Evolutionary conservation across 306 rosid genomes (phyloP).

Genomic region (Vachellia pachyceras): DNA sequence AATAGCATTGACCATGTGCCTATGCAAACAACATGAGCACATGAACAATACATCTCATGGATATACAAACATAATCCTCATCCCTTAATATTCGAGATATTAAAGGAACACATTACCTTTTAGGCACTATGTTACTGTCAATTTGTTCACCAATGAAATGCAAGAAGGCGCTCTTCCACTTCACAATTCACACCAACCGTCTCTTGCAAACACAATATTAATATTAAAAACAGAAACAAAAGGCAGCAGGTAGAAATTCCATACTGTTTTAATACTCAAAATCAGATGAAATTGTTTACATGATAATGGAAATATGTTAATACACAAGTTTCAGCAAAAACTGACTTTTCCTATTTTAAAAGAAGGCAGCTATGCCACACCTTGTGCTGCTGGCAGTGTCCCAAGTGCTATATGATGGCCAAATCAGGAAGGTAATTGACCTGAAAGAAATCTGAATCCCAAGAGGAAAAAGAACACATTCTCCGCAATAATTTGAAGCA

Average conservation of each 20-base stretch:
- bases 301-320: slow-evolving; percentile 75
- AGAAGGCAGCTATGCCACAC: slow-evolving; percentile 68
- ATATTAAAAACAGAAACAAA: slow-evolving; percentile 68
- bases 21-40: slow-evolving; percentile 18
- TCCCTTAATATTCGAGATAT: slow-evolving; percentile 65
- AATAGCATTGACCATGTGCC: slow-evolving; percentile 16
- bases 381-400: slow-evolving; percentile 59
- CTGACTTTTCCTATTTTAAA: slow-evolving; percentile 55
- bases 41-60: slow-evolving; percentile 37
- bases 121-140: slow-evolving; percentile 64
- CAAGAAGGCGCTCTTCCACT: slow-evolving; percentile 82
- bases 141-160: slow-evolving; percentile 75
- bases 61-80: slow-evolving; percentile 45
- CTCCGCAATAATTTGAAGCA: too few relatives aligned
- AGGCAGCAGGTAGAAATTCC: slow-evolving; percentile 52
- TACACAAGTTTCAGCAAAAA: slow-evolving; percentile 83
- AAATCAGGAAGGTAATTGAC: slow-evolving; percentile 68
- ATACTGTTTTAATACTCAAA: slow-evolving; percentile 54
- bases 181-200: slow-evolving; percentile 89
- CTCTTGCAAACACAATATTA: slow-evolving; percentile 98
- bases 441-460: slow-evolving; percentile 73
- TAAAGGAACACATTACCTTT: slow-evolving; percentile 76
- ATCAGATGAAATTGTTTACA: slow-evolving; percentile 76
- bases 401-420: slow-evolving; percentile 58
- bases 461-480: slow-evolving; percentile 54